Evolutionary conservation across 306 rosid genomes (phyloP).

Genomic region (Elaeagnus macrophylla): DNA sequence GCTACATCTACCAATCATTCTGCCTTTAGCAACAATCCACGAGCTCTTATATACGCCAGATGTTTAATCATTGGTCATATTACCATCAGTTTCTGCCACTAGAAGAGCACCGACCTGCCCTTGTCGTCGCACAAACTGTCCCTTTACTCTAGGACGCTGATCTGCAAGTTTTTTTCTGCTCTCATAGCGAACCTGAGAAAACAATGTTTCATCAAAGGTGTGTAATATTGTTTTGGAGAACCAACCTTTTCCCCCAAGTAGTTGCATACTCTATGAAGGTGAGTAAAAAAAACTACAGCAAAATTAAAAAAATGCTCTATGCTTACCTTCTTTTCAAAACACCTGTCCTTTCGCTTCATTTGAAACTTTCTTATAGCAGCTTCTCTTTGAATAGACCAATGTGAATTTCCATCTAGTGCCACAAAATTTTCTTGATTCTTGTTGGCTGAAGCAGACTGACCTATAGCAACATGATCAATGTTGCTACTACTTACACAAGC

Average conservation of each 20-base stretch:
- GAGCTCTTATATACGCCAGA: not conserved
- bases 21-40: not conserved
- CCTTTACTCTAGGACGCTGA: slow-evolving; percentile 95
- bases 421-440: slow-evolving; percentile 49
- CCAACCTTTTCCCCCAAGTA: not conserved
- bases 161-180: slow-evolving; percentile 98
- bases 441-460: slow-evolving; percentile 39
- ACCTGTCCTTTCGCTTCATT: slow-evolving; percentile 85
- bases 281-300: too few relatives aligned
- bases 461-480: slow-evolving; percentile 36
- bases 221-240: slow-evolving; percentile 12
- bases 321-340: slow-evolving; percentile 85
- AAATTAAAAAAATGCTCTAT: not conserved
- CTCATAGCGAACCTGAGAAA: slow-evolving; percentile 80
- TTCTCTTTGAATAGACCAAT: slow-evolving; percentile 65
- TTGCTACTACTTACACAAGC: slow-evolving; percentile 67
- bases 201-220: slow-evolving; percentile 15
- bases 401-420: slow-evolving; percentile 30
- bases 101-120: slow-evolving; percentile 26
- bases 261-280: not conserved
- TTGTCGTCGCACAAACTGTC: slow-evolving; percentile 80
- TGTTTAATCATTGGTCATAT: slow-evolving; percentile 22
- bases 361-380: slow-evolving; percentile 85
- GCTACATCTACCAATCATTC: not conserved
- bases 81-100: slow-evolving; percentile 28